A percentile compares a stretch with the other conserved stretches of the same genome.
Evolutionary conservation across 2,329 filamentous ascomycete genomes (phyloP).

Genomic region (Pseudofabraea citricarpa): DNA sequence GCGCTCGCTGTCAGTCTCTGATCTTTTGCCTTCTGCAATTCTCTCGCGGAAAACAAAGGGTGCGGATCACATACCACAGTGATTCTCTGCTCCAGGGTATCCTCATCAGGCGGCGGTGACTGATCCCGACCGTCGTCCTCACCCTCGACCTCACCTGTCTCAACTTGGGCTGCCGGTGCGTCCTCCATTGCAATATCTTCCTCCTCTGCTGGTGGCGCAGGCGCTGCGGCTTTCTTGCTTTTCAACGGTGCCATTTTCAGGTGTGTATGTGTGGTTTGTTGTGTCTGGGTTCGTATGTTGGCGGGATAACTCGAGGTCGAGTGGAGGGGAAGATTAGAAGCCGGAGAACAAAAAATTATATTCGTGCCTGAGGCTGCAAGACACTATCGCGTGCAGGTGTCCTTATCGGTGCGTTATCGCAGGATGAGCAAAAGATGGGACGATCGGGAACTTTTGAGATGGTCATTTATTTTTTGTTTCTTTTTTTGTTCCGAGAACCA

Average conservation of each 20-base stretch:
- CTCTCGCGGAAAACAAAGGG: background rate
- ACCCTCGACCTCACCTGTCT: constrained; percentile 1
- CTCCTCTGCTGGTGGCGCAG: constrained; percentile 12
- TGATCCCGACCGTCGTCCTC: background rate
- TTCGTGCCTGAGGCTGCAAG: background rate
- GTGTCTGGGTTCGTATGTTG: background rate
- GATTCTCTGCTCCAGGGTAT: constrained; percentile 19
- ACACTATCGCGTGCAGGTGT: background rate
- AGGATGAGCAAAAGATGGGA: too few species aligned
- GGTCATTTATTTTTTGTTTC: too few species aligned
- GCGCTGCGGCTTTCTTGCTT: constrained; percentile 9
- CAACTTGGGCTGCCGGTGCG: constrained; percentile 5
- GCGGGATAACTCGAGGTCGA: constrained; percentile 3
- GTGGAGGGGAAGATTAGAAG: constrained; percentile 1
- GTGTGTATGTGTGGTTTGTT: constrained; percentile 7
- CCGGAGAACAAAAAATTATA: background rate
- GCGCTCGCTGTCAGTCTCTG: too few species aligned
- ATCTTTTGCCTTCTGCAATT: too few species aligned
- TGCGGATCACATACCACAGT: constrained; percentile 1
- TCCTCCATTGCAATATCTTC: constrained; percentile 23
- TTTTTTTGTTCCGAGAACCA: too few species aligned
- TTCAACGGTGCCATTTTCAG: constrained; percentile 19
- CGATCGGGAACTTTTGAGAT: too few species aligned
- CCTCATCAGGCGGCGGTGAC: constrained; percentile 1
- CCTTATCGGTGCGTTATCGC: too few species aligned